A percentile compares a stretch with the other conserved stretches of the same genome.
These are phyloP conservation scores for Gentiana dahurica DNA, from an alignment of 257 asterid species.

Conservation along the genomic window DNA sequence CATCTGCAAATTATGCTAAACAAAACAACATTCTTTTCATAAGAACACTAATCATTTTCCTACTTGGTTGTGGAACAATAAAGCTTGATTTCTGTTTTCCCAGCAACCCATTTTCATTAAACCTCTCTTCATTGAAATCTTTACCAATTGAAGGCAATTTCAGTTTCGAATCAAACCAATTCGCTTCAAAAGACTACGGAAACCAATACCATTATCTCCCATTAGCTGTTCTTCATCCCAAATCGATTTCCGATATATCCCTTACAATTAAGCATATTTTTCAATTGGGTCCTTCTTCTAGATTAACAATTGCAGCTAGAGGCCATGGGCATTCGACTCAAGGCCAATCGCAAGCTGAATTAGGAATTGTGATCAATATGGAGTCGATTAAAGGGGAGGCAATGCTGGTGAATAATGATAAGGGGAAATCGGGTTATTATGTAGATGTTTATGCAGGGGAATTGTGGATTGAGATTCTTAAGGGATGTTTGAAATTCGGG, in stretches of 20 bases:
- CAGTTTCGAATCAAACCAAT: constrained; percentile 43
- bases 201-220: constrained; percentile 59
- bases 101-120: constrained; percentile 25
- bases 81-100: constrained; percentile 26
- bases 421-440: constrained; percentile 37
- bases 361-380: constrained; percentile 77
- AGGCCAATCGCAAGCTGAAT: constrained; percentile 71
- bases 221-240: constrained; percentile 69
- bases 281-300: constrained; percentile 60
- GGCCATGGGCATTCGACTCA: constrained; percentile 77
- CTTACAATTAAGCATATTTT: constrained; percentile 54
- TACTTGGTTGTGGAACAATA: constrained; percentile 35
- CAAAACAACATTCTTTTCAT: constrained; percentile 23
- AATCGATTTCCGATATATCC: constrained; percentile 55
- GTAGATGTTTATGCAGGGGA: constrained; percentile 76
- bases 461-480: constrained; percentile 69
- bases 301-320: constrained; percentile 60
- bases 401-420: constrained; percentile 40
- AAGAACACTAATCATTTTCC: constrained; percentile 24
- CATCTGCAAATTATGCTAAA: constrained; percentile 11
- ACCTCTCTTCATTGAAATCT: constrained; percentile 21
- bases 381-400: constrained; percentile 35
- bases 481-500: constrained; percentile 56
- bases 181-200: constrained; percentile 74
- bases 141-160: constrained; percentile 50